A percentile compares a stretch with the other conserved stretches of the same genome.
phyloP scores from a whole-genome alignment of 2,329 filamentous ascomycete species.

The Claviceps spartinae region DNA sequence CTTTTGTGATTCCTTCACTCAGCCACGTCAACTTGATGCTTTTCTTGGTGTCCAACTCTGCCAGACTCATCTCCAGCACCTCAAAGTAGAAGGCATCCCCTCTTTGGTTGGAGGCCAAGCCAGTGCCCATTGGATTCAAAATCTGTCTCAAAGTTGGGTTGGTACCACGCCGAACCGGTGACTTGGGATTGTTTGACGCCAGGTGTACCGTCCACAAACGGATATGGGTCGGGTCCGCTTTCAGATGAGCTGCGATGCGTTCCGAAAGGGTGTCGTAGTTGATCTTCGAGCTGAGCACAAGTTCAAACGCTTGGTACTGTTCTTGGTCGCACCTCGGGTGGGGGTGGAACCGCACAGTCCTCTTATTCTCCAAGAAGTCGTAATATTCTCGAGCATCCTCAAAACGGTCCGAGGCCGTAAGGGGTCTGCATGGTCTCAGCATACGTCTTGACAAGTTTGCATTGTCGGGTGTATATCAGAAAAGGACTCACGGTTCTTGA shows the following conservation, averaged over 20 bases:
- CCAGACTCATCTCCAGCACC: constrained; percentile 83
- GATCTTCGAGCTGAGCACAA: constrained; percentile 78
- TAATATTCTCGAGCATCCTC: constrained; percentile 78
- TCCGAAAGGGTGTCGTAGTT: constrained; percentile 76
- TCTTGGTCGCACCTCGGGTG: constrained; percentile 43
- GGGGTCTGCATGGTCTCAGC: constrained; percentile 7
- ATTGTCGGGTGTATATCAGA: background rate
- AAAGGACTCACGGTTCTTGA: constrained; percentile 18
- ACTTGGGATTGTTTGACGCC: constrained; percentile 63
- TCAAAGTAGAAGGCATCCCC: constrained; percentile 81
- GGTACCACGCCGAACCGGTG: constrained; percentile 57
- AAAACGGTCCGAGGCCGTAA: constrained; percentile 32
- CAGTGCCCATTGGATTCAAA: constrained; percentile 55
- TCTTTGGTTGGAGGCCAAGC: constrained; percentile 54
- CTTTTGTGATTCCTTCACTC: constrained; percentile 81
- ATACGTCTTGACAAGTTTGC: too few species aligned
- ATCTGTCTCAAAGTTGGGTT: constrained; percentile 66
- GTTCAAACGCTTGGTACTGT: constrained; percentile 53
- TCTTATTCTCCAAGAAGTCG: constrained; percentile 79
- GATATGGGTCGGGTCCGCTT: constrained; percentile 70
- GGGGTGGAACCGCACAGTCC: constrained; percentile 65
- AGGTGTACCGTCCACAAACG: constrained; percentile 81
- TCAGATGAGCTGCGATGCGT: constrained; percentile 66
- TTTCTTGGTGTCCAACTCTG: constrained; percentile 89
- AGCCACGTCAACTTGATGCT: constrained; percentile 71